Evolutionary conservation across 2,329 filamentous ascomycete species (phyloP).

Genomic region (Aureobasidium sp.): DNA sequence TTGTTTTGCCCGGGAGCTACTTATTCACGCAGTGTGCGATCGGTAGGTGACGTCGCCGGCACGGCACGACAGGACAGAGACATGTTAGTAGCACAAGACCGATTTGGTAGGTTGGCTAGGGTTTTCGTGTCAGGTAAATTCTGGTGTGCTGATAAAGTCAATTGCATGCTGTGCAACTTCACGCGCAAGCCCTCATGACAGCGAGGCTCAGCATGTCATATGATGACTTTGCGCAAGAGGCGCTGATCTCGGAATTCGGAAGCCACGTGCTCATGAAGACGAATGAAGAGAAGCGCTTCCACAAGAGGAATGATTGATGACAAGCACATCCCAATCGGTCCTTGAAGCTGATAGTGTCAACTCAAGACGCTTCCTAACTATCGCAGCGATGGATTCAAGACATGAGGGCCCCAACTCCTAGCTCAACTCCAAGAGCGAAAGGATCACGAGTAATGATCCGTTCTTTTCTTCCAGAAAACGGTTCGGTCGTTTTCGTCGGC

Average conservation of each 20-base stretch:
- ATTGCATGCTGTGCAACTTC: conserved; percentile 5
- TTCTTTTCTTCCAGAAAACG: conserved; percentile 2
- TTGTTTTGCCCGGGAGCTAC: not conserved
- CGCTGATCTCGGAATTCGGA: conserved; percentile 6
- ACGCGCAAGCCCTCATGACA: not conserved
- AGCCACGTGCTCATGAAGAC: not conserved
- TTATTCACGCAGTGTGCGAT: not conserved
- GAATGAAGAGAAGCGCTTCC: not conserved
- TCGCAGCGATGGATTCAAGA: conserved; percentile 2
- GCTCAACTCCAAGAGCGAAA: not conserved
- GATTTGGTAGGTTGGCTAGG: not conserved
- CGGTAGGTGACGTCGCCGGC: conserved; percentile 13
- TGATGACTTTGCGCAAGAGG: conserved; percentile 2
- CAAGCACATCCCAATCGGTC: conserved; percentile 9
- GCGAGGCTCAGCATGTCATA: conserved; percentile 4
- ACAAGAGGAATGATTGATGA: not conserved
- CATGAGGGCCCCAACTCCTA: not conserved
- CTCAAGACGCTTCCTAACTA: not conserved
- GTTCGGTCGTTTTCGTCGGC: not conserved
- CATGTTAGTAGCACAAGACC: not conserved
- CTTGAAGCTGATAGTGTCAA: not conserved
- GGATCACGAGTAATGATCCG: not conserved
- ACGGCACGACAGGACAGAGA: conserved; percentile 11
- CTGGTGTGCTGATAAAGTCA: not conserved
- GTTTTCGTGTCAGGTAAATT: not conserved